Evolutionary conservation across 768 basidiomycete genomes (phyloP).

Genomic region (Baorangia bicolor): DNA sequence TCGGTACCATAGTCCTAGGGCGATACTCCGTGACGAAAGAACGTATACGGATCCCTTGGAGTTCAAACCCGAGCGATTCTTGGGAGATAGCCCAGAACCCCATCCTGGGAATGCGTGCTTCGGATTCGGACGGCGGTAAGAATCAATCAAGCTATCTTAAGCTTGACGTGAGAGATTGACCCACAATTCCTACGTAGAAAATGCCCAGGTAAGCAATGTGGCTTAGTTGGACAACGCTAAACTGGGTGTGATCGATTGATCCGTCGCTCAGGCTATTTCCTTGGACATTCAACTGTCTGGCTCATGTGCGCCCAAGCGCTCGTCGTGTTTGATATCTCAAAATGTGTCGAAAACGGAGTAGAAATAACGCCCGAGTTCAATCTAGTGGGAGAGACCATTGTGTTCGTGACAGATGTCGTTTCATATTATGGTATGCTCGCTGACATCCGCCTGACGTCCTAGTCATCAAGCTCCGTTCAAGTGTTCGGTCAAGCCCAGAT

Average conservation of each 20-base stretch:
- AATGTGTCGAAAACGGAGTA: constrained; percentile 38
- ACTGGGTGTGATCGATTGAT: too few relatives aligned
- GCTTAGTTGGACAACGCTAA: too few relatives aligned
- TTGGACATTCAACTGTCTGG: constrained; percentile 29
- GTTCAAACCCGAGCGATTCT: constrained; percentile 24
- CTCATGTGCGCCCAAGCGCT: constrained; percentile 34
- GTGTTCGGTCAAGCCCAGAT: constrained; percentile 12
- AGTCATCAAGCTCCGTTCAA: constrained; percentile 13
- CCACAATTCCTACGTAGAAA: not conserved
- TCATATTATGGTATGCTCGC: not conserved
- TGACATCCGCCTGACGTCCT: not conserved
- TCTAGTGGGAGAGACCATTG: constrained; percentile 8
- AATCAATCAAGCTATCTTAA: accelerated
- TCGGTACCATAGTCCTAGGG: constrained; percentile 7
- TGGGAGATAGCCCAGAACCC: constrained; percentile 16
- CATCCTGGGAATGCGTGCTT: constrained; percentile 14
- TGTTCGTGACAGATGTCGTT: constrained; percentile 1
- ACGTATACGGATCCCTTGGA: constrained; percentile 18
- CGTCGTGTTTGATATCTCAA: constrained; percentile 44
- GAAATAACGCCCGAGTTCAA: constrained; percentile 48
- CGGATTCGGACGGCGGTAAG: constrained; percentile 22
- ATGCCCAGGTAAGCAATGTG: constrained; percentile 11
- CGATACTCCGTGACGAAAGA: constrained; percentile 17
- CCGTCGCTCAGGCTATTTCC: constrained; percentile 24
- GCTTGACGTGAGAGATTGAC: too few relatives aligned